These are phyloP conservation scores for Cladosporium sp. DNA, from an alignment of 2,329 filamentous ascomycete species.

Conservation along the genomic window DNA sequence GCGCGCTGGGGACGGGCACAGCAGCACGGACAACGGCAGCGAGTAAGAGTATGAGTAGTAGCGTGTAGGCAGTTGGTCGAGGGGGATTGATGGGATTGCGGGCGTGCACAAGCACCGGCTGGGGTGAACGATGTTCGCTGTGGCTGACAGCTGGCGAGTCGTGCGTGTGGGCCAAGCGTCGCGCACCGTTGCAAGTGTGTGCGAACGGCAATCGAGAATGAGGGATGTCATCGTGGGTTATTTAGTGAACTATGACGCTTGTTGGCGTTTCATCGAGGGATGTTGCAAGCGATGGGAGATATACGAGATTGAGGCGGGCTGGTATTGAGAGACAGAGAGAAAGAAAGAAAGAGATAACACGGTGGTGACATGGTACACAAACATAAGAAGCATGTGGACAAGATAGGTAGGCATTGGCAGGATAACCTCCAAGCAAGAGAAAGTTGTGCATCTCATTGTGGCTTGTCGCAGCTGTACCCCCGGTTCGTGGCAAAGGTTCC, in stretches of 20 bases:
- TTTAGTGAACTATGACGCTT: slow-evolving; percentile 10
- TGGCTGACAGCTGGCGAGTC: not conserved
- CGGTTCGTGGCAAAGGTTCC: slow-evolving; percentile 9
- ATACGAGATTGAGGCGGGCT: not conserved
- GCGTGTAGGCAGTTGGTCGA: too few relatives aligned
- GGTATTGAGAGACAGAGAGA: not conserved
- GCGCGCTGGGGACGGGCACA: slow-evolving; percentile 7
- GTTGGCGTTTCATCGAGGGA: slow-evolving; percentile 7
- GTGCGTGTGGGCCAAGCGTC: slow-evolving; percentile 8
- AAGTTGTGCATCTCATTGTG: slow-evolving; percentile 5
- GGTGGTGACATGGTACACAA: too few relatives aligned
- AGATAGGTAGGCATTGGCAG: too few relatives aligned
- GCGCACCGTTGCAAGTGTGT: not conserved
- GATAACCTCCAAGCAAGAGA: not conserved
- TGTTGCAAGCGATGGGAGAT: not conserved
- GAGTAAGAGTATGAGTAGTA: not conserved
- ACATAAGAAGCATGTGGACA: too few relatives aligned
- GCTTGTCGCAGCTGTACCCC: slow-evolving; percentile 11
- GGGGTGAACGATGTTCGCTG: slow-evolving; percentile 1
- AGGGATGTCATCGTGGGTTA: slow-evolving; percentile 3
- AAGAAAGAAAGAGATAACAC: not conserved
- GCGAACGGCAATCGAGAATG: not conserved
- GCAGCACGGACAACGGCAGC: not conserved
- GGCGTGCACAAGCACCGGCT: too few relatives aligned
- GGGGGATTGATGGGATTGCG: too few relatives aligned